Base-by-base conservation (phyloP, 139 green algal species). In the Marvania coccoides region DNA sequence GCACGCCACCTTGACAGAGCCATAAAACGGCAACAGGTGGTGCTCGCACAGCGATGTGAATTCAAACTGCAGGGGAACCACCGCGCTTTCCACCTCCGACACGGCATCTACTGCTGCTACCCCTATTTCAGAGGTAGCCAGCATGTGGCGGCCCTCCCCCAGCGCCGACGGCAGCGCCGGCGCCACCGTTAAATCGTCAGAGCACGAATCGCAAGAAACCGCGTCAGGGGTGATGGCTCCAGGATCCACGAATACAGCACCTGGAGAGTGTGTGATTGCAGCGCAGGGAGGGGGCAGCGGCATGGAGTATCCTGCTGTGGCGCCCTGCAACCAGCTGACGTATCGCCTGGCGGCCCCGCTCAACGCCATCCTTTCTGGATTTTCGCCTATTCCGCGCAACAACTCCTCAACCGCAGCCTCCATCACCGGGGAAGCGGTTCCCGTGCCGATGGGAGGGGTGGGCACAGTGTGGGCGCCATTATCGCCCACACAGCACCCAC, bases 11-110 rank as follows among this genome's bases (percentile, higher is more conserved):
- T 80, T 47, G 5, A 88, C 63, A 0, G 7, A 57, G 42, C 94
- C 94, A 58, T 96, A 88, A 39, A 99, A 99, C 0, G 94, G 94
- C 64, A 99, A 81, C 79, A 99, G 83, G 72, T 99, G 93, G 81
- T 99, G 93, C 76, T 99, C 93, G 70, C 93, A 98, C 67, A 91
- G 84, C 6, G 88, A 91, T n/a, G 60, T 53, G 61, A 93, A 81
- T 6, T 28, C 53, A 2, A 58, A 24, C 47, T 51, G 47, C 70
- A 48, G 48, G n/a, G n/a, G n/a, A n/a, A n/a, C n/a, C n/a, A n/a
- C n/a, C n/a, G n/a, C n/a, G n/a, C n/a, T n/a, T 46, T 34, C 54
- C 13, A n/a, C 23, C 1, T 54, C n/a, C 54, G 24, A 23, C 26
- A 46, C 54, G 12, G 39, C 54, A 23, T 61, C 38, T 56, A n/a